phyloP scores from a whole-genome alignment of 306 rosid genomes.

The Alnus glutinosa region DNA sequence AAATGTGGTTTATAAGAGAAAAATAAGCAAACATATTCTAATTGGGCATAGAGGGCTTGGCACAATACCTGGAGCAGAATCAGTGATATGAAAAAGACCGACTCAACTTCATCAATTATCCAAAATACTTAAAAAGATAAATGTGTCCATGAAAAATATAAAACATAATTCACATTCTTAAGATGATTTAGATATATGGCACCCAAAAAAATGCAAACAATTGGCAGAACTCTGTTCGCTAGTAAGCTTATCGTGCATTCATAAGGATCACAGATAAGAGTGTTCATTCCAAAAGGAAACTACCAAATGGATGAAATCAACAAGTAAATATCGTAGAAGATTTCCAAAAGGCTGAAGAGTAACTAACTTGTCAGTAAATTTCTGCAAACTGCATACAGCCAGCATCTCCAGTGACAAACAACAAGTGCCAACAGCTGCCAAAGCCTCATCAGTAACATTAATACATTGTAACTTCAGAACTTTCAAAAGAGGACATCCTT shows the following conservation, averaged over 20 bases:
- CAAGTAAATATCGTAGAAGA: conserved; percentile 5
- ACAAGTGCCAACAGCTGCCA: conserved; percentile 70
- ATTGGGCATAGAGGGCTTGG: not conserved
- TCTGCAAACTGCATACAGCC: conserved; percentile 84
- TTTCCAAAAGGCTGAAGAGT: conserved; percentile 13
- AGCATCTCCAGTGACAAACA: conserved; percentile 68
- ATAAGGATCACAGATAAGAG: not conserved
- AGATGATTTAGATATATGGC: conserved; percentile 1
- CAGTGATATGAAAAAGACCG: not conserved
- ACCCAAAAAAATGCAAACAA: not conserved
- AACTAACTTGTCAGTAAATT: conserved; percentile 80
- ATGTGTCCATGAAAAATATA: not conserved
- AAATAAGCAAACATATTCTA: conserved; percentile 10
- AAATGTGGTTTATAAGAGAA: conserved; percentile 25
- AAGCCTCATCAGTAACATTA: conserved; percentile 83
- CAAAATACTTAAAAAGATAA: not conserved
- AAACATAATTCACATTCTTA: not conserved
- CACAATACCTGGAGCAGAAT: too few species aligned
- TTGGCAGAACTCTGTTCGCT: conserved; percentile 7
- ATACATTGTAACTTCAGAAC: conserved; percentile 81
- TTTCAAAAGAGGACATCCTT: conserved; percentile 74
- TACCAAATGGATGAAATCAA: not conserved
- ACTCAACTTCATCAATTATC: not conserved
- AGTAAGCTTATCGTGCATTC: conserved; percentile 21
- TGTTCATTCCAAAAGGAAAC: not conserved